phyloP scores from a whole-genome alignment of 2,329 filamentous ascomycete genomes.

The Lasiodiplodia sp. region DNA sequence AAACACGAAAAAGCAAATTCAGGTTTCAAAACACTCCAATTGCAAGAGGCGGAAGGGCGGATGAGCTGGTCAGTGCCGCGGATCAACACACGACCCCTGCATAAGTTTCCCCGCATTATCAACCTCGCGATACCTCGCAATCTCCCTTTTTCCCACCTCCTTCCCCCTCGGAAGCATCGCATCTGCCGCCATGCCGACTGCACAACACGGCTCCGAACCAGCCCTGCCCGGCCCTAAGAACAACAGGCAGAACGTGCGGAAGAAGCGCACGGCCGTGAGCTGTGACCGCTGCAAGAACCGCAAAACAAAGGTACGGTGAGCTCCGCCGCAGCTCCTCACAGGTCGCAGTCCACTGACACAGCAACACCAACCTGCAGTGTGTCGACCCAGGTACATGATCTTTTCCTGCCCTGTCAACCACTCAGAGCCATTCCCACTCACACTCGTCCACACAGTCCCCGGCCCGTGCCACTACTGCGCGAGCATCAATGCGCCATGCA shows the following conservation, averaged over 20 bases:
- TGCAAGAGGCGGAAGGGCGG: background rate
- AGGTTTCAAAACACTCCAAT: background rate
- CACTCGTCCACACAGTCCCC: slow-evolving; percentile 39
- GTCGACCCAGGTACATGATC: slow-evolving; percentile 46
- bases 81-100: slow-evolving; percentile 18
- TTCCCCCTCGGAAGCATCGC: background rate
- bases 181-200: slow-evolving; percentile 12
- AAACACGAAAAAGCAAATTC: background rate
- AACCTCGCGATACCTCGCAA: background rate
- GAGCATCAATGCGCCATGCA: slow-evolving; percentile 44
- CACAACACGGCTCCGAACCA: background rate
- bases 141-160: background rate
- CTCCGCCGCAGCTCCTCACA: too few species aligned
- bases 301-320: slow-evolving; percentile 44
- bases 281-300: slow-evolving; percentile 48
- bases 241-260: slow-evolving; percentile 2
- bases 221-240: background rate
- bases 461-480: slow-evolving; percentile 49
- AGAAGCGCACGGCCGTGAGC: slow-evolving; percentile 33
- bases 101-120: slow-evolving; percentile 15
- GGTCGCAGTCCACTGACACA: slow-evolving; percentile 34
- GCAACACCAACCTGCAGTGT: slow-evolving; percentile 40
- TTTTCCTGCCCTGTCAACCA: slow-evolving; percentile 4
- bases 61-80: background rate
- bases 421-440: background rate